A percentile compares a stretch with the other conserved stretches of the same genome.
phyloP scores from a whole-genome alignment of 176 grass and related monocot genomes.

The Musa schizocarpa region DNA sequence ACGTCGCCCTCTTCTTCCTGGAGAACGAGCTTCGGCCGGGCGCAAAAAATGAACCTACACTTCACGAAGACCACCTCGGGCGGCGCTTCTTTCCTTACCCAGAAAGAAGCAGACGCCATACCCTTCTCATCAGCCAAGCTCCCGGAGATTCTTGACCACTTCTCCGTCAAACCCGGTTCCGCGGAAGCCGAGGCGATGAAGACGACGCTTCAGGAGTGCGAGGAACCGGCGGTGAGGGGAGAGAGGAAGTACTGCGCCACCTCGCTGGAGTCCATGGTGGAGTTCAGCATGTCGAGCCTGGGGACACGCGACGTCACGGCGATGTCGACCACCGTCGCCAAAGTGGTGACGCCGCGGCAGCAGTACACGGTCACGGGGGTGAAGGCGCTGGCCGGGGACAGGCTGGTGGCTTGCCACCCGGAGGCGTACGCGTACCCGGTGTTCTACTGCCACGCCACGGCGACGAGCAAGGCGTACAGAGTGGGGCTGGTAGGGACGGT shows the following conservation, averaged over 20 bases:
- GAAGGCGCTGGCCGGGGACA: neutral
- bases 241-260: slow-evolving; percentile 23
- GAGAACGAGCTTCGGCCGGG: slow-evolving; percentile 12
- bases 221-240: slow-evolving; percentile 1
- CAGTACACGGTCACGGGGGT: neutral
- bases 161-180: neutral
- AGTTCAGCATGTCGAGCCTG: slow-evolving; percentile 17
- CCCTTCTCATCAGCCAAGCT: slow-evolving; percentile 3
- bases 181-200: slow-evolving; percentile 10
- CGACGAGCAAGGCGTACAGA: slow-evolving; percentile 15
- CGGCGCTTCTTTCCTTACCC: neutral
- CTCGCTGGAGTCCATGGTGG: slow-evolving; percentile 23
- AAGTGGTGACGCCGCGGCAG: neutral
- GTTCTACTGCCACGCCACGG: slow-evolving; percentile 33
- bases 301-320: slow-evolving; percentile 14
- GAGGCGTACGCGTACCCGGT: slow-evolving; percentile 34
- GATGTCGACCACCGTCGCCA: neutral
- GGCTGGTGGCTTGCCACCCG: slow-evolving; percentile 34
- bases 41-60: slow-evolving; percentile 1
- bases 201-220: slow-evolving; percentile 16
- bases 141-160: neutral
- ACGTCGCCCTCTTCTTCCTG: neutral
- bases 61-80: slow-evolving; percentile 24
- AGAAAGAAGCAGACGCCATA: neutral
- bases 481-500: slow-evolving; percentile 9